Evolutionary conservation across 257 asterid genomes (phyloP).

Genomic region (Capsicum baccatum): DNA sequence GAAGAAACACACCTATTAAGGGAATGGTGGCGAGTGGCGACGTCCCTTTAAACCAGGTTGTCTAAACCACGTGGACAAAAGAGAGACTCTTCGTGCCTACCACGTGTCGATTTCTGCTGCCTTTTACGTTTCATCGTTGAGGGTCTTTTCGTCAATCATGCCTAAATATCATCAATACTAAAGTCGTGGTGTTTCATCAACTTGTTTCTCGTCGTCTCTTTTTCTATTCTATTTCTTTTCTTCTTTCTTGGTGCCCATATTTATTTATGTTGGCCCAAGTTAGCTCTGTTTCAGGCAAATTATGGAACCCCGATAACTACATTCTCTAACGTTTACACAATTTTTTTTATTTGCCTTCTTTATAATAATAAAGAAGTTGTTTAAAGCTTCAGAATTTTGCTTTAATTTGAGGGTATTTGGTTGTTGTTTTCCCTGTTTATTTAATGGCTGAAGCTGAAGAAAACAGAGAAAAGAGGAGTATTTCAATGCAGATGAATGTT

Average conservation of each 20-base stretch:
- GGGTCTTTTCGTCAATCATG: slow-evolving; percentile 48
- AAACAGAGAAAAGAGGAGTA: slow-evolving; percentile 29
- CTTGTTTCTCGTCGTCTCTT: slow-evolving; percentile 11
- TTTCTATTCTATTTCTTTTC: not conserved
- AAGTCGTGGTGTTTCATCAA: slow-evolving; percentile 22
- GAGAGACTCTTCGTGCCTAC: not conserved
- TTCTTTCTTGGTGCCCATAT: not conserved
- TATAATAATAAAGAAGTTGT: not conserved
- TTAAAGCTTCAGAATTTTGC: not conserved
- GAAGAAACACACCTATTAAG: slow-evolving; percentile 6
- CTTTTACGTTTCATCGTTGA: slow-evolving; percentile 41
- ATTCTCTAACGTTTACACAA: not conserved
- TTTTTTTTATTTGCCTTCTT: not conserved
- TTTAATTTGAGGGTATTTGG: not conserved
- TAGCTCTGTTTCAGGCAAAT: slow-evolving; percentile 9
- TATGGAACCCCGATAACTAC: slow-evolving; percentile 24
- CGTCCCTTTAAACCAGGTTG: slow-evolving; percentile 42
- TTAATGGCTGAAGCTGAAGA: slow-evolving; percentile 49
- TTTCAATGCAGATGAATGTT: slow-evolving; percentile 35
- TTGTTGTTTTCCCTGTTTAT: not conserved
- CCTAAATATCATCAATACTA: not conserved
- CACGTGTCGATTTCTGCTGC: slow-evolving; percentile 55
- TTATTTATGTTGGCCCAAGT: too few species aligned
- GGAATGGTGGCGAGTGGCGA: slow-evolving; percentile 25
- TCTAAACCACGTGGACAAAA: slow-evolving; percentile 59